Base-by-base conservation (phyloP, 139 green algal genomes). In the Astrephomene gubernaculifera region DNA sequence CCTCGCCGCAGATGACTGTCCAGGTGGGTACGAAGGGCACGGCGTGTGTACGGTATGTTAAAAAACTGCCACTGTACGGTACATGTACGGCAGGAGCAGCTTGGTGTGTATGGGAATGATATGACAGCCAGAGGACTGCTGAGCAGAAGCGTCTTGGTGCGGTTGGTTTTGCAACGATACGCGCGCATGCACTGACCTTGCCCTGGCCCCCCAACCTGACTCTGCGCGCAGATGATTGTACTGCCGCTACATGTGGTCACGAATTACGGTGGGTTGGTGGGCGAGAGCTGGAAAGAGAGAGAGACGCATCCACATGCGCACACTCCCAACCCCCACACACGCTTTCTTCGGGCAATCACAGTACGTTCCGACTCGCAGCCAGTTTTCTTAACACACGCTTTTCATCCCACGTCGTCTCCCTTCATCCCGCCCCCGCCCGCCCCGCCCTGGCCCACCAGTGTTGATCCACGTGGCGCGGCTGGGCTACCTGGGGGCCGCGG, bases 1-100 rank as follows among this genome's bases (percentile, higher is more conserved):
- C 85, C 2, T 7, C 31, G 76, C 90, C 90, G 19, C 90, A 94
- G 78, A 90, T 90, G 87, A 71, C 70, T 12, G 71, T 83, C 8
- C 54, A 79, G 17, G 57, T 85, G 27, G 38, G 67, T 67, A 24
- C 57, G 57, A 53, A 53, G 17, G 38, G 9, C 8, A 25, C 8
- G 38, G 9, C 19, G 39, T 57, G 25, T 57, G 69, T n/a, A n/a
- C n/a, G n/a, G n/a, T n/a, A n/a, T n/a, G n/a, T n/a, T n/a, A n/a
- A n/a, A n/a, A n/a, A n/a, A n/a, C n/a, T n/a, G n/a, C n/a, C n/a
- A n/a, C n/a, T n/a, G n/a, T n/a, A n/a, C n/a, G n/a, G n/a, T n/a
- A n/a, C n/a, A n/a, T n/a, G n/a, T n/a, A n/a, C n/a, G n/a, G n/a
- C n/a, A n/a, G n/a, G n/a, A n/a, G n/a, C n/a, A n/a, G n/a, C n/a